Evolutionary conservation across 2,329 filamentous ascomycete genomes (phyloP).

Genomic region (Clonostachys rhizophaga): DNA sequence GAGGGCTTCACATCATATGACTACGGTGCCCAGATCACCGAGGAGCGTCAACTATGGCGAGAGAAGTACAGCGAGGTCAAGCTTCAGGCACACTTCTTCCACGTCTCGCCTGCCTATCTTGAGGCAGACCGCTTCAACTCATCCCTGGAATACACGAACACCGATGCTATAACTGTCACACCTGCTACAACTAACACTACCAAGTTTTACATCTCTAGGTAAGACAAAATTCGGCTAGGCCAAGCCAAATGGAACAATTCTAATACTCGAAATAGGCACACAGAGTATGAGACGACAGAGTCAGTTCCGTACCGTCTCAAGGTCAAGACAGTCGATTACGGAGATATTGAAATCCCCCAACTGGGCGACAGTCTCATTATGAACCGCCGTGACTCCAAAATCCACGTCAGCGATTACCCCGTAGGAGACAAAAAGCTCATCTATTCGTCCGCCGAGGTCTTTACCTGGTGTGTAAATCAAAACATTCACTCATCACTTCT

Average conservation of each 20-base stretch:
- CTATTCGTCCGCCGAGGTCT: conserved; percentile 63
- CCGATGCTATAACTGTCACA: conserved; percentile 1
- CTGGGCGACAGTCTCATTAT: conserved; percentile 31
- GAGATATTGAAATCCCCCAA: conserved; percentile 4
- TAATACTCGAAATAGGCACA: not conserved
- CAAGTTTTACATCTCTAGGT: conserved; percentile 4
- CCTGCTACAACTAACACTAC: conserved; percentile 3
- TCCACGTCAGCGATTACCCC: conserved; percentile 42
- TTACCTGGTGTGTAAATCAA: conserved; percentile 38
- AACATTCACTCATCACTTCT: not conserved
- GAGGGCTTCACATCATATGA: conserved; percentile 27
- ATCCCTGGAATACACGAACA: conserved; percentile 3
- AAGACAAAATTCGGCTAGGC: no score
- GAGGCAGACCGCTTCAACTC: conserved; percentile 2
- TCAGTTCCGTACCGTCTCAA: conserved; percentile 1
- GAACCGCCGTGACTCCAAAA: conserved; percentile 4
- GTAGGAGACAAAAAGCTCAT: conserved; percentile 51
- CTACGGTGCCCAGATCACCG: conserved; percentile 5
- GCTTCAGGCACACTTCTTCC: conserved; percentile 5
- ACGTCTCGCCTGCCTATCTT: conserved; percentile 3
- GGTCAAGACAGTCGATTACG: conserved; percentile 21
- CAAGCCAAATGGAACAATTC: no score
- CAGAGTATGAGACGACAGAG: not conserved
- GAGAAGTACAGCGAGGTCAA: conserved; percentile 6
- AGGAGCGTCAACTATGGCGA: conserved; percentile 21